Conservation (phyloP, 108 stramenopile species). For the Nitzschia sp. region DNA sequence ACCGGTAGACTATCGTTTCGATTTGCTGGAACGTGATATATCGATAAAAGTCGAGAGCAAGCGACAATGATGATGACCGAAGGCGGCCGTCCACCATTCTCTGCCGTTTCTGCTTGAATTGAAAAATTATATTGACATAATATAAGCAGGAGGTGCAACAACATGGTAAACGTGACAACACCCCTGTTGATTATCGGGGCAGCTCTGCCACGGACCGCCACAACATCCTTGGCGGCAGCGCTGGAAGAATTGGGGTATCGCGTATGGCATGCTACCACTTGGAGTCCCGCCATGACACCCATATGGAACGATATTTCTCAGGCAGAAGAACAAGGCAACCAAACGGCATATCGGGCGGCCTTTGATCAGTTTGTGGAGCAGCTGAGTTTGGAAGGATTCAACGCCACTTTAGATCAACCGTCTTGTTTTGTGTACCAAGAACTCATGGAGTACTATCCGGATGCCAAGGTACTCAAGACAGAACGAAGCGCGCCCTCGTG, state of each 20-base stretch:
- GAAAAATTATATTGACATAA: too few species aligned
- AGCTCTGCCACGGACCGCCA: constrained; percentile 5
- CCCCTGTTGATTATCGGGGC: constrained; percentile 9
- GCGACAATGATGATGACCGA: too few species aligned
- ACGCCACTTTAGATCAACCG: constrained; percentile 9
- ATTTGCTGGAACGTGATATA: too few species aligned
- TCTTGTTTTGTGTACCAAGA: constrained; percentile 15
- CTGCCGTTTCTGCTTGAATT: too few species aligned
- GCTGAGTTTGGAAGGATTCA: constrained; percentile 7
- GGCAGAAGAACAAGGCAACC: not conserved
- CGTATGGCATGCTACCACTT: constrained; percentile 5
- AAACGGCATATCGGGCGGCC: not conserved
- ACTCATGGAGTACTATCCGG: constrained; percentile 1
- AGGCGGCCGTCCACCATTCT: too few species aligned
- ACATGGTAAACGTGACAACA: constrained; percentile 1
- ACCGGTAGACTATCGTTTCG: too few species aligned
- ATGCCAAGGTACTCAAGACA: constrained; percentile 9
- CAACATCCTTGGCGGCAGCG: constrained; percentile 3
- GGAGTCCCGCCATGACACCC: constrained; percentile 9
- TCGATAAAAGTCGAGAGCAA: too few species aligned
- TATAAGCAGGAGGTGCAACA: too few species aligned
- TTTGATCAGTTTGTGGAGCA: constrained; percentile 10
- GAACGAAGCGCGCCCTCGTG: constrained; percentile 1
- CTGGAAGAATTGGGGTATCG: constrained; percentile 3
- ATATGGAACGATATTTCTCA: constrained; percentile 13